These are phyloP conservation scores for Cercospora canescens DNA, from an alignment of 2,329 filamentous ascomycete genomes.

Conservation along the genomic window DNA sequence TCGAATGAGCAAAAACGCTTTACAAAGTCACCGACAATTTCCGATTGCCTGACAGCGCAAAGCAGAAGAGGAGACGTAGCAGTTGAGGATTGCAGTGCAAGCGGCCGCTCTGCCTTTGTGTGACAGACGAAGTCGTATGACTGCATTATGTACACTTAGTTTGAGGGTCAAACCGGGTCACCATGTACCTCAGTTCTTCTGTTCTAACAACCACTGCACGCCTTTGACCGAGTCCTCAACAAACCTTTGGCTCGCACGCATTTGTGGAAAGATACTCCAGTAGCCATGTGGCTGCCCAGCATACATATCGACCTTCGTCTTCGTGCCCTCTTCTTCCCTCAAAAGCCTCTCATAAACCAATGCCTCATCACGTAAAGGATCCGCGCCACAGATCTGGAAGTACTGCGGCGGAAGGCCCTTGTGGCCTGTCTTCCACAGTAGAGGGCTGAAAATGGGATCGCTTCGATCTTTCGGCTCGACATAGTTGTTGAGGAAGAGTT, in stretches of 20 bases:
- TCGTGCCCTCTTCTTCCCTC: constrained; percentile 41
- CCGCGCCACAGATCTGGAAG: constrained; percentile 51
- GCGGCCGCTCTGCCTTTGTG: background rate
- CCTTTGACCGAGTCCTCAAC: constrained; percentile 33
- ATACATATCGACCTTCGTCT: constrained; percentile 47
- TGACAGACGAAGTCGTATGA: background rate
- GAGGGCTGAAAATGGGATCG: constrained; percentile 35
- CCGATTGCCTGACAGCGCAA: background rate
- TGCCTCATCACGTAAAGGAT: constrained; percentile 52
- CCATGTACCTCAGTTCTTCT: constrained; percentile 8
- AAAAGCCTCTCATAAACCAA: constrained; percentile 48
- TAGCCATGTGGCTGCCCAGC: constrained; percentile 46
- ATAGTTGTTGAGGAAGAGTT: constrained; percentile 26
- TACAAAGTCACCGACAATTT: background rate
- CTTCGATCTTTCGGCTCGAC: constrained; percentile 28
- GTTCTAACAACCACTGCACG: constrained; percentile 33
- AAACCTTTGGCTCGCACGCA: constrained; percentile 31
- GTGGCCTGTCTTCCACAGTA: constrained; percentile 34
- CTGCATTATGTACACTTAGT: background rate
- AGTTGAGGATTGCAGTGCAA: background rate
- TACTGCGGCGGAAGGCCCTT: constrained; percentile 45
- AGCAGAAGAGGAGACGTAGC: background rate
- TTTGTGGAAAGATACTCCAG: constrained; percentile 33
- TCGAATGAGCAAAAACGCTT: background rate
- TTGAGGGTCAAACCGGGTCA: background rate